phyloP scores from a whole-genome alignment of 495 filamentous ascomycete species.

The Venustampulla echinocandica region DNA sequence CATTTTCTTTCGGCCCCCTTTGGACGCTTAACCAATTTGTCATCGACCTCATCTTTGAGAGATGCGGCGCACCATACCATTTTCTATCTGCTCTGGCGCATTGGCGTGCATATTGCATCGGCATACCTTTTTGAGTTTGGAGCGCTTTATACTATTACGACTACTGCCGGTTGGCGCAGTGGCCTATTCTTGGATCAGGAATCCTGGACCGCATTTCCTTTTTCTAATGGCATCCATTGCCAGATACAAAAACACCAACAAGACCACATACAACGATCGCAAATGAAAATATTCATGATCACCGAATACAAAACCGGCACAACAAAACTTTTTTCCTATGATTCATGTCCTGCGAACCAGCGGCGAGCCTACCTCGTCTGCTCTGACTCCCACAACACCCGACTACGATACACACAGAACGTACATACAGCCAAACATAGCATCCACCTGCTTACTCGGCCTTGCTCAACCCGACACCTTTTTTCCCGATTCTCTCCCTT shows the following conservation, averaged over 20 bases:
- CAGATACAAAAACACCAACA: constrained; percentile 1
- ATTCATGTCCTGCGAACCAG: constrained; percentile 14
- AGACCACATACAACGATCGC: constrained; percentile 2
- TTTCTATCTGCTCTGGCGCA: constrained; percentile 17
- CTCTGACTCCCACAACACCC: background rate
- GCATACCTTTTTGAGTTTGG: constrained; percentile 20
- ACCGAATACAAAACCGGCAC: constrained; percentile 4
- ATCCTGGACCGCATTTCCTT: constrained; percentile 25
- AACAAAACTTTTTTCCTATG: constrained; percentile 10
- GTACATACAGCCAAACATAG: background rate
- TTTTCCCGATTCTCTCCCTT: background rate
- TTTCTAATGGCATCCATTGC: constrained; percentile 13
- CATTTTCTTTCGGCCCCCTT: constrained; percentile 8
- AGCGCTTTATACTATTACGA: constrained; percentile 12
- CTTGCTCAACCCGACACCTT: background rate
- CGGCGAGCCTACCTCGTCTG: too few relatives aligned
- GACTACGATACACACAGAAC: constrained; percentile 2
- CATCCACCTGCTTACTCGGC: background rate
- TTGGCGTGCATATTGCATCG: constrained; percentile 21
- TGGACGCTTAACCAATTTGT: constrained; percentile 6
- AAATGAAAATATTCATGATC: constrained; percentile 5
- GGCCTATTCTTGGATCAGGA: constrained; percentile 24
- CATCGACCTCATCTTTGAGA: constrained; percentile 13
- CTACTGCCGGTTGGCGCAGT: background rate
- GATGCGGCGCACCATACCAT: constrained; percentile 4